Conservation (phyloP, 1,284 basidiomycete genomes). For the Papiliotrema terrestris region DNA sequence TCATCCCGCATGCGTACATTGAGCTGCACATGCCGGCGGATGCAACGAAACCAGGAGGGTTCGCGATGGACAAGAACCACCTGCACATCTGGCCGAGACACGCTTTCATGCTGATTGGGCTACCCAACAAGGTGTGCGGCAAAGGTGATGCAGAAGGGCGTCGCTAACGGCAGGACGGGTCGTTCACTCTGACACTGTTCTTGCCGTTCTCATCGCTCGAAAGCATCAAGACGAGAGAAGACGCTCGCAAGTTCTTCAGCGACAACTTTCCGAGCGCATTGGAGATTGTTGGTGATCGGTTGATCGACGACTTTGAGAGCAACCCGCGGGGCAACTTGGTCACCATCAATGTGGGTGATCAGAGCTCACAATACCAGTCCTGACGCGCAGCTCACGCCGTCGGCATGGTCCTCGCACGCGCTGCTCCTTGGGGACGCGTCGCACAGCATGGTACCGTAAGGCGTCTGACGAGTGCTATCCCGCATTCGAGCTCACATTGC, state of each 20-base stretch:
- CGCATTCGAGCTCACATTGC: background rate
- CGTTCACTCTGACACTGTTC: constrained; percentile 72
- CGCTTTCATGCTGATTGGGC: constrained; percentile 97
- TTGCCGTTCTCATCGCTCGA: constrained; percentile 78
- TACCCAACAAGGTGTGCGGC: constrained; percentile 80
- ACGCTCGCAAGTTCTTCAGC: constrained; percentile 73
- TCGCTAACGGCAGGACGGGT: constrained; percentile 42
- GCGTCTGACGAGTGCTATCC: background rate
- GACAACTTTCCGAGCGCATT: constrained; percentile 84
- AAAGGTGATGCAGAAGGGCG: background rate
- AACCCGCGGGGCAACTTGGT: constrained; percentile 88
- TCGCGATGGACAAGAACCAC: constrained; percentile 86
- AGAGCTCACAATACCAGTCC: background rate
- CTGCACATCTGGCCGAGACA: constrained; percentile 99
- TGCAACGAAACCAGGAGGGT: constrained; percentile 58
- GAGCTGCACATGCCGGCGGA: constrained; percentile 93
- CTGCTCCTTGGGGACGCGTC: constrained; percentile 91
- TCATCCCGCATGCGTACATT: constrained; percentile 92
- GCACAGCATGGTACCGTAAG: constrained; percentile 78
- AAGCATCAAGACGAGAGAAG: constrained; percentile 59
- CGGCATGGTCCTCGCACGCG: constrained; percentile 83
- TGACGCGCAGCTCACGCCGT: constrained; percentile 65
- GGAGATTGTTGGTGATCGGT: constrained; percentile 72
- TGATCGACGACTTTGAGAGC: constrained; percentile 70
- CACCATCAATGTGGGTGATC: constrained; percentile 72